phyloP scores from a whole-genome alignment of 2,329 filamentous ascomycete species.

The Fusarium sp. region DNA sequence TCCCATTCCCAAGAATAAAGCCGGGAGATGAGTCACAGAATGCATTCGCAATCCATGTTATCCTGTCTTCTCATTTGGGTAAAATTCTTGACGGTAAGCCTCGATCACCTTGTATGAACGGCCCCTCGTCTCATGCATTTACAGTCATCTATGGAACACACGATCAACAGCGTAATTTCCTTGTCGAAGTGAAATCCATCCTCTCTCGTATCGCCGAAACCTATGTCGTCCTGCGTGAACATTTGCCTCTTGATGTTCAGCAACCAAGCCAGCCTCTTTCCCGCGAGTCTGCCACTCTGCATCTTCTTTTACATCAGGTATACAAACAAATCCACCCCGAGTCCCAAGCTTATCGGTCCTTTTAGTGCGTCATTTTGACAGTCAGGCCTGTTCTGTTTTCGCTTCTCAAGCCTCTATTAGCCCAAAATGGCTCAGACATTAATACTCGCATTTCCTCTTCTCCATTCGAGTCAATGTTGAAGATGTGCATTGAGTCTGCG shows the following conservation, averaged over 20 bases:
- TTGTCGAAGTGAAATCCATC: conserved; percentile 30
- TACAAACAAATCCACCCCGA: neutral
- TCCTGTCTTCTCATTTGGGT: conserved; percentile 32
- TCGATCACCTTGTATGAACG: neutral
- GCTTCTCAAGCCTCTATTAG: conserved; percentile 29
- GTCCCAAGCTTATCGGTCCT: neutral
- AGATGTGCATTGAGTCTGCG: conserved; percentile 35
- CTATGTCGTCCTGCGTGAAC: conserved; percentile 19
- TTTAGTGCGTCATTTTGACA: conserved; percentile 33
- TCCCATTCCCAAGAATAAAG: conserved; percentile 25
- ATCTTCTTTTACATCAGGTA: conserved; percentile 33
- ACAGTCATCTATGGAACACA: conserved; percentile 31
- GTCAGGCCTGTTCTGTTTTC: conserved; percentile 36
- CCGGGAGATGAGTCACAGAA: conserved; percentile 22
- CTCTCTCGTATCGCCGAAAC: conserved; percentile 31
- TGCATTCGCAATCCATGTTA: conserved; percentile 29
- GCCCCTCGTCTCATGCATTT: neutral
- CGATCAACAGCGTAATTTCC: conserved; percentile 21
- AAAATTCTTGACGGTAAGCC: conserved; percentile 36
- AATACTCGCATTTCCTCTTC: conserved; percentile 12
- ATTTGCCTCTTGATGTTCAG: conserved; percentile 19
- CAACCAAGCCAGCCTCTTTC: conserved; percentile 18
- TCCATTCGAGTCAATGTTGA: conserved; percentile 36
- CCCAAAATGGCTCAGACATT: neutral
- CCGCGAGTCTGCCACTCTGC: conserved; percentile 34